Evolutionary conservation across 148 eudicot genomes (phyloP), one percentile per base, ranked within the genome.

Genomic region (Cornus florida): DNA sequence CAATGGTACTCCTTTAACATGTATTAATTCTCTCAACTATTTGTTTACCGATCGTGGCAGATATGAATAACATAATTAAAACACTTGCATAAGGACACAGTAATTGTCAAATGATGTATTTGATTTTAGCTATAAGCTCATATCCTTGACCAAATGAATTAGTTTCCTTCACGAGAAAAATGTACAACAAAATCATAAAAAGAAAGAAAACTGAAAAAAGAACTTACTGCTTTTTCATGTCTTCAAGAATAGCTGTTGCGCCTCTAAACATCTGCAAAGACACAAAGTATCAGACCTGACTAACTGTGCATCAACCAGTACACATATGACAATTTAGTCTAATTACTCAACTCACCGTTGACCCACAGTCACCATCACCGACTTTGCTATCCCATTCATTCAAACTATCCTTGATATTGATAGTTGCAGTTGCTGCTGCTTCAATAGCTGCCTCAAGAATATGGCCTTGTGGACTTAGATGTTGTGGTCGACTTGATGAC

Each of bases 311-410:
- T 14, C 41, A 72, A 75, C 7, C 35, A 56, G 17, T 59, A 23
- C 9, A 59, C 71, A 20, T 17, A 67, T 32, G 75, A 74, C 64
- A 81, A 31, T 28, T 56, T 64, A 33, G 31, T 35, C 48, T 46
- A 56, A 66, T 77, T 31, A 33, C 66, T 72, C 48, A 60, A 86
- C 98, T 80, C 87, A 94, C 99, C 17, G 99, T 97, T 77, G 98
- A 91, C 74, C 99, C 99, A 90, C 99, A 97, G 82, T 97, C 99
- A 83, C 99, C 98, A 82, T 97, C 99, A 73, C 99, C 99, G 72
- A 92, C 98, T 94, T 90, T 92, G 75, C 95, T 78, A 81, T 97
- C 99, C 97, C 94, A 97, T 83, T 94, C 99, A 87, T 97, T 94
- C 71, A 97, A 88, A 78, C 60, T 83, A 69, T 94, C 99, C 83